phyloP scores from a whole-genome alignment of 371 early-diverging fungal genomes.

The Mortierella sp. region DNA sequence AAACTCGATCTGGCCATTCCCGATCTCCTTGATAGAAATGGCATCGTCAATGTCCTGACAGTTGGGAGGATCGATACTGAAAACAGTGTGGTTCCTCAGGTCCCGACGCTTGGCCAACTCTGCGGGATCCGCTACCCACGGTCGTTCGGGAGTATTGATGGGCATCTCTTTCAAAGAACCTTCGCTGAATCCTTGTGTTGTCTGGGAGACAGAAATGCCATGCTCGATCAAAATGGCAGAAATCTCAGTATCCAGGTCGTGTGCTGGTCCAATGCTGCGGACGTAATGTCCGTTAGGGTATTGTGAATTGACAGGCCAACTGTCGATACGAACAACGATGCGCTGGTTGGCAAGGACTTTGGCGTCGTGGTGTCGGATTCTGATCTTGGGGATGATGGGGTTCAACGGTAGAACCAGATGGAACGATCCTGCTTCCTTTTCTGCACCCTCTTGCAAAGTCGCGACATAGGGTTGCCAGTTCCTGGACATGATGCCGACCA shows the following conservation, averaged over 20 bases:
- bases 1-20: slow-evolving; percentile 74
- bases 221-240: slow-evolving; percentile 85
- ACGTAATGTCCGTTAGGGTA: slow-evolving; percentile 95
- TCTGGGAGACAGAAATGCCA: slow-evolving; percentile 81
- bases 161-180: slow-evolving; percentile 81
- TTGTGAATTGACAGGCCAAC: slow-evolving; percentile 83
- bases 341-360: slow-evolving; percentile 77
- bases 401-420: slow-evolving; percentile 89
- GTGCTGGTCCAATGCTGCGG: slow-evolving; percentile 80
- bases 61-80: slow-evolving; percentile 92
- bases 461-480: slow-evolving; percentile 95
- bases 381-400: slow-evolving; percentile 88
- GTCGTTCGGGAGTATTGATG: slow-evolving; percentile 61
- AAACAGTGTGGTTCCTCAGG: slow-evolving; percentile 63
- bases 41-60: slow-evolving; percentile 98
- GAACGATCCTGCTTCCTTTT: slow-evolving; percentile 67
- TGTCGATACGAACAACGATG: slow-evolving; percentile 92
- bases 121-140: slow-evolving; percentile 71
- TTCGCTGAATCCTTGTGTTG: slow-evolving; percentile 76
- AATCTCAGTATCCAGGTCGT: slow-evolving; percentile 80
- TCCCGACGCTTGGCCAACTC: slow-evolving; percentile 70
- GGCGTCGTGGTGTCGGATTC: slow-evolving; percentile 88
- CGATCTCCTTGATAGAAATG: slow-evolving; percentile 76
- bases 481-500: slow-evolving; percentile 88
- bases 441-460: slow-evolving; percentile 78